Evolutionary conservation across 2,329 filamentous ascomycete species (phyloP), one percentile per base, ranked within the genome.

Genomic region (Aspergillus carbonarius): DNA sequence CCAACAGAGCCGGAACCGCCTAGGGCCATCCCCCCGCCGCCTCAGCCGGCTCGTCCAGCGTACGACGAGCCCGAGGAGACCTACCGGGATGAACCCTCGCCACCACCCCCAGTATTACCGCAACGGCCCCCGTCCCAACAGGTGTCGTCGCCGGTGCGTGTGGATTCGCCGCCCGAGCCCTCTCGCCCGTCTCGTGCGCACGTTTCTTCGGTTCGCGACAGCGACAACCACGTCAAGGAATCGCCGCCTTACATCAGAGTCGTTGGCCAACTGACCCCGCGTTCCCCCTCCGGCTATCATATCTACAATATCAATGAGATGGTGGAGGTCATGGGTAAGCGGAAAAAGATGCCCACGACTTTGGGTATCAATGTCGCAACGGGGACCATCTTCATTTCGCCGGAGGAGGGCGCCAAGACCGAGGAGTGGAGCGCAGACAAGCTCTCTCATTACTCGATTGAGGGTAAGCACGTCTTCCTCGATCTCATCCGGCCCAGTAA

Each of bases 241-340:
- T 86, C 84, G 2, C 84, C 84, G 27, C 83, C 84, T 7, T 81
- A 82, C 66, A 85, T 82, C 64, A 71, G 84, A 68, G 75, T 76
- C 50, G 72, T 76, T 50, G 72, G 77, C 25, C 78, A 82, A 57
- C 77, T 81, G 51, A 78, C 83, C 2, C 79, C 81, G 23, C 72
- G 75, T 30, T 88, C 88, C 1, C 90, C 91, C 5, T 90, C 91
- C 17, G 91, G 91, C 1, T 98, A 93, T 71, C 93, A 96, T 71
- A 82, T 98, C 74, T 98, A 97, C 78, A 97, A 96, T 68, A 93
- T 98, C 68, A 96, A 93, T 72, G 93, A 98, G 77, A 96, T 96
- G 90, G 86, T 96, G 4, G 93, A 92, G n/a, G 87, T 95, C 46
- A 93, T 96, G 86, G 93, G 93, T 57, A 96, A 96, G 80, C 89